Evolutionary conservation across 2,329 filamentous ascomycete species (phyloP).

Genomic region (Ophiobolus disseminans): DNA sequence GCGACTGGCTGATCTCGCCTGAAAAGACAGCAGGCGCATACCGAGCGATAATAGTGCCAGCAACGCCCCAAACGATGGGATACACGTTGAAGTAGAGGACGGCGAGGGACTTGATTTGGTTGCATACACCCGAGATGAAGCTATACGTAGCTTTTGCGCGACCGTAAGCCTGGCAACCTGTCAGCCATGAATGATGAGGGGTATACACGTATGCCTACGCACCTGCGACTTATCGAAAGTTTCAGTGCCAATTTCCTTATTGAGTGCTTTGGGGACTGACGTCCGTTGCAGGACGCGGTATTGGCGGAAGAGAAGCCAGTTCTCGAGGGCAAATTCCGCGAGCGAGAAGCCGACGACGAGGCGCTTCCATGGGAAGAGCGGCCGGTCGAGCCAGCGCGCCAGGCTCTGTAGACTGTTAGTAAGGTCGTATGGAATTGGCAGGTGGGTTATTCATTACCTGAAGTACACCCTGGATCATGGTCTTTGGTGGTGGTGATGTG

Average conservation of each 20-base stretch:
- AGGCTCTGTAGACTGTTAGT: conserved; percentile 62
- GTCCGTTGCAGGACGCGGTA: conserved; percentile 84
- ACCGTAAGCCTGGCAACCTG: conserved; percentile 72
- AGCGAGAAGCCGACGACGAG: conserved; percentile 94
- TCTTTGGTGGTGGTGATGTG: conserved; percentile 18
- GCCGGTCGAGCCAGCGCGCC: conserved; percentile 85
- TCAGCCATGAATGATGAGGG: conserved; percentile 22
- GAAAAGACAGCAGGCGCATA: conserved; percentile 80
- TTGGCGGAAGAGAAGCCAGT: conserved; percentile 86
- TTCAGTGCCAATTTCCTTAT: conserved; percentile 85
- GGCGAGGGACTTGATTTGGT: conserved; percentile 84
- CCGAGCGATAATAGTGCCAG: conserved; percentile 74
- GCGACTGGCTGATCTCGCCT: conserved; percentile 91
- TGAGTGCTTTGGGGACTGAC: conserved; percentile 82
- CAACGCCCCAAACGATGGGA: conserved; percentile 86
- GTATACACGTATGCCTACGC: conserved; percentile 5
- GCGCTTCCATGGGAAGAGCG: conserved; percentile 95
- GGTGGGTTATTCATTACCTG: conserved; percentile 26
- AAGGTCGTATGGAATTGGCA: not conserved
- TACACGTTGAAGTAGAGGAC: conserved; percentile 92
- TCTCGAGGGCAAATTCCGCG: conserved; percentile 88
- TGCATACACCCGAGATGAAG: conserved; percentile 80
- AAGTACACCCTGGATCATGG: conserved; percentile 48
- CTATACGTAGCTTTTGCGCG: conserved; percentile 93
- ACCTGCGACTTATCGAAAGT: conserved; percentile 92